These are phyloP conservation scores for Aspergillus quadrilineatus DNA, from an alignment of 2,329 filamentous ascomycete species.

Conservation along the genomic window DNA sequence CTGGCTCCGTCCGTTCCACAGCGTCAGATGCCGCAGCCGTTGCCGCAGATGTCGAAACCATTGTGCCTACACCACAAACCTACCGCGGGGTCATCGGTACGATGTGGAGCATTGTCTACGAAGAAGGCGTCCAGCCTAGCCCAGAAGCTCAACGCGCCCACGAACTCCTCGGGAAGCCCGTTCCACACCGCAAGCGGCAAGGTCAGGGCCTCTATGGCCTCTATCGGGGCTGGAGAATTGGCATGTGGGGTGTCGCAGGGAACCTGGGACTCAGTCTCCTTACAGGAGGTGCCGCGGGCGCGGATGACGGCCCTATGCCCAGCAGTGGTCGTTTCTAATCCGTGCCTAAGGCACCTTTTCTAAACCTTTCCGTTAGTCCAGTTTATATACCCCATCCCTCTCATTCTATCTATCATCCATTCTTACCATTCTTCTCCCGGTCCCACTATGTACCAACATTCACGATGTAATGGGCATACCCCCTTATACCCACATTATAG, in stretches of 20 bases:
- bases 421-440: not conserved
- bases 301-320: slow-evolving; percentile 36
- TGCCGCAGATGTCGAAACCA: slow-evolving; percentile 59
- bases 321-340: slow-evolving; percentile 35
- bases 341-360: not conserved
- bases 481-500: slow-evolving; percentile 6
- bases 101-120: slow-evolving; percentile 79
- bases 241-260: slow-evolving; percentile 56
- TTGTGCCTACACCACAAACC: slow-evolving; percentile 71
- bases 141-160: slow-evolving; percentile 48
- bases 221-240: slow-evolving; percentile 59
- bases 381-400: slow-evolving; percentile 1
- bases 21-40: slow-evolving; percentile 11
- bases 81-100: slow-evolving; percentile 89
- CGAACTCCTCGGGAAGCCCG: slow-evolving; percentile 39
- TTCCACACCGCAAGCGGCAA: slow-evolving; percentile 43
- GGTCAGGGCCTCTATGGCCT: slow-evolving; percentile 57
- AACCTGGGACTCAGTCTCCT: slow-evolving; percentile 54
- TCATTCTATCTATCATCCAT: not conserved
- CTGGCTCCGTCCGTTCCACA: slow-evolving; percentile 20
- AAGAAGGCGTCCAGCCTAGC: slow-evolving; percentile 64
- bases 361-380: not conserved
- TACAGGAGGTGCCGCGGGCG: slow-evolving; percentile 37
- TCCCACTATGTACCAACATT: slow-evolving; percentile 9
- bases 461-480: slow-evolving; percentile 12